These are phyloP conservation scores for Lachnellula cervina DNA, from an alignment of 2,329 filamentous ascomycete genomes.

Conservation along the genomic window DNA sequence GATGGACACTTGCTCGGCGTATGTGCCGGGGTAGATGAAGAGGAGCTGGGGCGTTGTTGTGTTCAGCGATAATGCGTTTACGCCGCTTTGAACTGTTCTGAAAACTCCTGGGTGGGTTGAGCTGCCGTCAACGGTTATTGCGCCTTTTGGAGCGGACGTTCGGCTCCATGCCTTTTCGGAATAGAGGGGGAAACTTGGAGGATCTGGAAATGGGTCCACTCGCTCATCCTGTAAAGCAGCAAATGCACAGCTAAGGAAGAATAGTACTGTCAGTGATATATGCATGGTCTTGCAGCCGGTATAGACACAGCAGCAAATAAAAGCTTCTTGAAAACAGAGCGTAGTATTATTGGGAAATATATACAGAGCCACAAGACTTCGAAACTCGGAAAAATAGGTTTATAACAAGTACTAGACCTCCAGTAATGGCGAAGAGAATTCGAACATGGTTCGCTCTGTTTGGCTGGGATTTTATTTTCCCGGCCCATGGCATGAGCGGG, in stretches of 20 bases:
- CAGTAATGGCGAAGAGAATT: background rate
- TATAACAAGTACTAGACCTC: background rate
- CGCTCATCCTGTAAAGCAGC: too few species aligned
- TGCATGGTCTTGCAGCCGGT: too few species aligned
- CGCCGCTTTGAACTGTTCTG: conserved; percentile 18
- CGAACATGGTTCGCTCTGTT: background rate
- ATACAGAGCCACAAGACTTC: background rate
- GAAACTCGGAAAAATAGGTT: background rate
- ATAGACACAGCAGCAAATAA: too few species aligned
- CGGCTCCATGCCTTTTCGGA: conserved; percentile 15
- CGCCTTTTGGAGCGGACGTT: conserved; percentile 40
- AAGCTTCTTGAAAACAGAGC: too few species aligned
- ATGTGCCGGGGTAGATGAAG: conserved; percentile 52
- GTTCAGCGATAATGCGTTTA: conserved; percentile 37
- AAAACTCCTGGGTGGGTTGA: conserved; percentile 29
- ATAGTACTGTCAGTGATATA: too few species aligned
- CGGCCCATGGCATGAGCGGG: too few species aligned
- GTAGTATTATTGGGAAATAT: too few species aligned
- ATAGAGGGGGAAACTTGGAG: background rate
- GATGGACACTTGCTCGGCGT: conserved; percentile 53
- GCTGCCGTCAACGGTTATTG: conserved; percentile 39
- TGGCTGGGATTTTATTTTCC: background rate
- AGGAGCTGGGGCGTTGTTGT: conserved; percentile 44
- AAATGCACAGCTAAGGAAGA: too few species aligned
- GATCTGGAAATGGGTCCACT: background rate